Percentiles rank a stretch among this genome's conserved stretches.
Conservation (phyloP, 495 filamentous ascomycete genomes). For the Cryomyces minteri region DNA sequence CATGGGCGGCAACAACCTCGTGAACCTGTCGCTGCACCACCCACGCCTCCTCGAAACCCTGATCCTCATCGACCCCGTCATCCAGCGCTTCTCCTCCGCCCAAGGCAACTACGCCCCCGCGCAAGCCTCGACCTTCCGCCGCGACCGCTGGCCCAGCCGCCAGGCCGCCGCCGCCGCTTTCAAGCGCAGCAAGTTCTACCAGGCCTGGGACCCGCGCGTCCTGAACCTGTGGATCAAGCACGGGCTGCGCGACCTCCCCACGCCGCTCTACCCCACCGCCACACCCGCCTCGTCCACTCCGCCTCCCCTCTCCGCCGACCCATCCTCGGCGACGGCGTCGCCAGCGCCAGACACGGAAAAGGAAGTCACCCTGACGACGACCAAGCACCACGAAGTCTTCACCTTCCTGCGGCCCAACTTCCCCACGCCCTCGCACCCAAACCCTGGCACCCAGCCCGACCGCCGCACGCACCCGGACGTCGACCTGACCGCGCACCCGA, state of each 20-base stretch:
- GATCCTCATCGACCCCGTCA: conserved; percentile 57
- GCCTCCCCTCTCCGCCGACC: conserved; percentile 5
- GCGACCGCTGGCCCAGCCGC: conserved; percentile 13
- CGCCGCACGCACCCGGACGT: conserved; percentile 20
- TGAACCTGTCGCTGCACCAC: conserved; percentile 37
- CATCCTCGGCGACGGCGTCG: conserved; percentile 6
- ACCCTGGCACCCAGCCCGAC: conserved; percentile 15
- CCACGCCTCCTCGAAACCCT: conserved; percentile 56
- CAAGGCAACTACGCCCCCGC: background rate
- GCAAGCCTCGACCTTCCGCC: background rate
- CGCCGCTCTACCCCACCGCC: background rate
- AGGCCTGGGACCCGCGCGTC: conserved; percentile 21
- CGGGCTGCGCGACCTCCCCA: conserved; percentile 24
- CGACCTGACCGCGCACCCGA: conserved; percentile 1
- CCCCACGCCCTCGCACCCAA: conserved; percentile 13
- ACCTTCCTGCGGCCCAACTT: conserved; percentile 19
- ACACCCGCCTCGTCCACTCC: conserved; percentile 1
- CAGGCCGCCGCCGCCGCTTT: conserved; percentile 13
- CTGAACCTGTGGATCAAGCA: conserved; percentile 21
- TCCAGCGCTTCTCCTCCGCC: conserved; percentile 22
- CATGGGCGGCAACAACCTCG: conserved; percentile 51
- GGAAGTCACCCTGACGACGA: conserved; percentile 20
- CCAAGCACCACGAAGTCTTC: conserved; percentile 24
- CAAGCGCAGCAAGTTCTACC: conserved; percentile 19
- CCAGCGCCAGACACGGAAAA: conserved; percentile 10